These are phyloP conservation scores for Sanghuangporus baumii DNA, from an alignment of 1,284 basidiomycete genomes.

Conservation along the genomic window DNA sequence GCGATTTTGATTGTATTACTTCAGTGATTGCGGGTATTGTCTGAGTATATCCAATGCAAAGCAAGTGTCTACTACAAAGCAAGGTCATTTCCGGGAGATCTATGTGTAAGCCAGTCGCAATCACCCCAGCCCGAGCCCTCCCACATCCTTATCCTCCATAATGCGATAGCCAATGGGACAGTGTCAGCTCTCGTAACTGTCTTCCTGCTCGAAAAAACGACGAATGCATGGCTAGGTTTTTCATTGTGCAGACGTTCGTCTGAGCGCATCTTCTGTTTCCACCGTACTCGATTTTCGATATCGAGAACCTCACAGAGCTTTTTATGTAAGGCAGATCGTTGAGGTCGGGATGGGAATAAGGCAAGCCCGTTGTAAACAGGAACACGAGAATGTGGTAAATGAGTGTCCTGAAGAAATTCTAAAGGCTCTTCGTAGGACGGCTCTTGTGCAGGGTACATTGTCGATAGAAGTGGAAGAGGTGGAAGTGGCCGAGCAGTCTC, in stretches of 20 bases:
- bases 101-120: constrained; percentile 12
- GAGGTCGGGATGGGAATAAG: constrained; percentile 52
- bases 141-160: constrained; percentile 75
- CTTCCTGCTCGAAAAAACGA: constrained; percentile 48
- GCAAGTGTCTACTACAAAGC: not conserved
- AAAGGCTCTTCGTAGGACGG: constrained; percentile 3
- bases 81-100: not conserved
- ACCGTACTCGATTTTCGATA: constrained; percentile 37
- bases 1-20: not conserved
- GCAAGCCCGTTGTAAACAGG: constrained; percentile 63
- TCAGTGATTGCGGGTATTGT: not conserved
- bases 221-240: constrained; percentile 62
- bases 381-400: constrained; percentile 39
- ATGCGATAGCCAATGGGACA: constrained; percentile 55
- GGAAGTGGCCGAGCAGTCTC: not conserved
- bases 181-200: constrained; percentile 50
- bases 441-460: not conserved
- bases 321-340: constrained; percentile 52
- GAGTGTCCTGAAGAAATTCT: constrained; percentile 12
- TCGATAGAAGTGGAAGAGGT: not conserved
- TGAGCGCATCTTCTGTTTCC: not conserved
- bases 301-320: constrained; percentile 42
- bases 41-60: not conserved
- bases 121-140: constrained; percentile 40
- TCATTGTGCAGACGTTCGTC: constrained; percentile 23